These are phyloP conservation scores for Porodaedalea pini DNA, from an alignment of 1,284 basidiomycete genomes.

Conservation along the genomic window DNA sequence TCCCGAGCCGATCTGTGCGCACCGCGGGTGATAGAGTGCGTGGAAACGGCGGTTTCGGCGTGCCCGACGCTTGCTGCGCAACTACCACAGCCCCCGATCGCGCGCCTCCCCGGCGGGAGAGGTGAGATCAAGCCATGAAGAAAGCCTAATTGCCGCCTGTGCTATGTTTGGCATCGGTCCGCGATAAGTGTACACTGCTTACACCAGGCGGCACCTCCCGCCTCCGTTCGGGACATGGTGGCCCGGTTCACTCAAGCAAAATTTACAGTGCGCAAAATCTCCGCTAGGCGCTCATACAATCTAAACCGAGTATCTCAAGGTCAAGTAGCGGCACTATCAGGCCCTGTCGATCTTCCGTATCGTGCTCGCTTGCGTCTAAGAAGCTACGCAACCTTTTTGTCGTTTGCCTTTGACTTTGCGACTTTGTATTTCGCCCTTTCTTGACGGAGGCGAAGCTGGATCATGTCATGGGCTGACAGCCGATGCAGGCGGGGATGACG, in stretches of 20 bases:
- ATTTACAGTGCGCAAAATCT: too few species aligned
- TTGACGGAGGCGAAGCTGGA: too few species aligned
- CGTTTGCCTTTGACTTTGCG: not conserved
- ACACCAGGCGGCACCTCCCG: not conserved
- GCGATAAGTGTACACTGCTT: not conserved
- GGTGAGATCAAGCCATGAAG: not conserved
- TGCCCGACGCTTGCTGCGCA: not conserved
- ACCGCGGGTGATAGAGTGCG: not conserved
- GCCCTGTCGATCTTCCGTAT: not conserved
- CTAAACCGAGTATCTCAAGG: not conserved
- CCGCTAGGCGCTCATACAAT: not conserved
- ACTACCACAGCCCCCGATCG: not conserved
- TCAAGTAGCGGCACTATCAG: not conserved
- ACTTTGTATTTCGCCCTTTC: not conserved
- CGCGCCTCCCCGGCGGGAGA: not conserved
- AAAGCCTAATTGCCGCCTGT: not conserved
- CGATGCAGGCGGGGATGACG: not conserved
- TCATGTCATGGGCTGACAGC: not conserved
- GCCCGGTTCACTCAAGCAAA: not conserved
- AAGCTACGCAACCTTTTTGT: not conserved
- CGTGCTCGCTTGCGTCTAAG: constrained; percentile 1
- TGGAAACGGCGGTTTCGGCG: not conserved
- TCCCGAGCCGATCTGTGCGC: not conserved
- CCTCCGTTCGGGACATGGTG: not conserved
- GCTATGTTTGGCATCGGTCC: not conserved